A percentile compares a stretch with the other conserved stretches of the same genome.
Conservation (phyloP, 176 grass and related monocot species). For the Triticum timopheevii region DNA sequence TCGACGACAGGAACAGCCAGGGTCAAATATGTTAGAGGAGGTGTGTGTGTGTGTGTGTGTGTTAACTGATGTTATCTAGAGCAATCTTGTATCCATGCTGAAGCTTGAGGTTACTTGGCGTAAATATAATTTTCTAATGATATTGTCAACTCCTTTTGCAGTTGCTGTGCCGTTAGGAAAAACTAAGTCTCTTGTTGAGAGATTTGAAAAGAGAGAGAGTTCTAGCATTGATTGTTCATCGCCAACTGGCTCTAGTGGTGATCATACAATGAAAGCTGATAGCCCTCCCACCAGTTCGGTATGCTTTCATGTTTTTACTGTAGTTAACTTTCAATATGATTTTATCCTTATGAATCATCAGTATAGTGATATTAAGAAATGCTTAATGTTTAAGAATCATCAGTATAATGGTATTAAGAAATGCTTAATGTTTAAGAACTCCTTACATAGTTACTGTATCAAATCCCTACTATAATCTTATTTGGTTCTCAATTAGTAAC, state of each 20-base stretch:
- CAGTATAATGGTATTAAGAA: neutral
- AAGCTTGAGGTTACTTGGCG: neutral
- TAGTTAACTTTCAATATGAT: conserved; percentile 9
- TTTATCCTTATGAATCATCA: neutral
- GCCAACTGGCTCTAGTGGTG: conserved; percentile 35
- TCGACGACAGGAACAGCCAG: conserved; percentile 53
- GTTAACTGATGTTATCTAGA: conserved; percentile 22
- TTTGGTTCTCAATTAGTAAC: neutral
- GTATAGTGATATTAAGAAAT: neutral
- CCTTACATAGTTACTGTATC: neutral
- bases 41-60: conserved; percentile 36
- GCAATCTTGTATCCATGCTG: conserved; percentile 19
- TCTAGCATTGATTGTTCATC: conserved; percentile 42
- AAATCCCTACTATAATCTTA: neutral
- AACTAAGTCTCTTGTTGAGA: conserved; percentile 85
- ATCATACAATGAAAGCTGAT: conserved; percentile 35
- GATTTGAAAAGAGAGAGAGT: conserved; percentile 89
- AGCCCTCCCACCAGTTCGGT: conserved; percentile 29
- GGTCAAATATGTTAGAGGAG: conserved; percentile 96
- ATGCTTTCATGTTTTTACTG: conserved; percentile 29
- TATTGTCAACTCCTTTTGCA: conserved; percentile 47
- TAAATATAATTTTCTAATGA: conserved; percentile 31
- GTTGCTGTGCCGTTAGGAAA: conserved; percentile 88
- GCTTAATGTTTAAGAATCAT: neutral
- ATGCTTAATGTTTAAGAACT: neutral